phyloP scores from a whole-genome alignment of 345 rosid species.

The Bruguiera sexangula region DNA sequence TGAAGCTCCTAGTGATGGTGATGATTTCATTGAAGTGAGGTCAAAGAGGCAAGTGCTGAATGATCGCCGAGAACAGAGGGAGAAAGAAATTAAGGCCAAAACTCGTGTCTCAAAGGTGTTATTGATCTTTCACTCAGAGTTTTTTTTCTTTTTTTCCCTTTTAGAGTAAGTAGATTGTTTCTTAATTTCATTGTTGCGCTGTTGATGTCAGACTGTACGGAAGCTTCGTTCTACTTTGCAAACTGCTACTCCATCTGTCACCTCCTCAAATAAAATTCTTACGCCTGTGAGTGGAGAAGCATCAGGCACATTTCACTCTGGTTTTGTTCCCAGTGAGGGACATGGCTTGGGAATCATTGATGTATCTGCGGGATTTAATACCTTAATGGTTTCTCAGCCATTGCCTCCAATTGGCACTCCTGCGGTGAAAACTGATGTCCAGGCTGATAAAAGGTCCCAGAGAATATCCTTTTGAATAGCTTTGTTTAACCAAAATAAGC shows the following conservation, averaged over 20 bases:
- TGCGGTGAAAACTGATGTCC: constrained; percentile 54
- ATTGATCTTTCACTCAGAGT: constrained; percentile 12
- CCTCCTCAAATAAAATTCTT: constrained; percentile 45
- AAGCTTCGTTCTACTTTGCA: constrained; percentile 48
- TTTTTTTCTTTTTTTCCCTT: constrained; percentile 1
- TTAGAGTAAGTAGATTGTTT: not conserved
- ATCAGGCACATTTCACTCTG: constrained; percentile 30
- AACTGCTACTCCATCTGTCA: constrained; percentile 30
- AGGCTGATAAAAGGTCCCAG: constrained; percentile 47
- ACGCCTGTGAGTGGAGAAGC: constrained; percentile 41
- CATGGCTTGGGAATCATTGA: constrained; percentile 32
- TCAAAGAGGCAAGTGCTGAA: constrained; percentile 98
- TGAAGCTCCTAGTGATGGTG: constrained; percentile 88
- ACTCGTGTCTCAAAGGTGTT: constrained; percentile 74
- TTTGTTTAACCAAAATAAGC: constrained; percentile 11
- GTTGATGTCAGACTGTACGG: constrained; percentile 51
- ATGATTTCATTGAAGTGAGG: constrained; percentile 96
- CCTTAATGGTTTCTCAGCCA: constrained; percentile 40
- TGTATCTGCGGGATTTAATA: constrained; percentile 40
- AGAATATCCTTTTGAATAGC: constrained; percentile 42
- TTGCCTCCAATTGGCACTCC: constrained; percentile 83
- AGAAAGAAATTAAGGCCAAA: constrained; percentile 90
- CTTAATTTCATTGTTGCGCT: constrained; percentile 21
- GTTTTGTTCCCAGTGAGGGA: constrained; percentile 38
- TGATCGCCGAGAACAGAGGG: constrained; percentile 94